Conservation (phyloP, 2,329 filamentous ascomycete species). For the Lasiodiplodia theobromae region DNA sequence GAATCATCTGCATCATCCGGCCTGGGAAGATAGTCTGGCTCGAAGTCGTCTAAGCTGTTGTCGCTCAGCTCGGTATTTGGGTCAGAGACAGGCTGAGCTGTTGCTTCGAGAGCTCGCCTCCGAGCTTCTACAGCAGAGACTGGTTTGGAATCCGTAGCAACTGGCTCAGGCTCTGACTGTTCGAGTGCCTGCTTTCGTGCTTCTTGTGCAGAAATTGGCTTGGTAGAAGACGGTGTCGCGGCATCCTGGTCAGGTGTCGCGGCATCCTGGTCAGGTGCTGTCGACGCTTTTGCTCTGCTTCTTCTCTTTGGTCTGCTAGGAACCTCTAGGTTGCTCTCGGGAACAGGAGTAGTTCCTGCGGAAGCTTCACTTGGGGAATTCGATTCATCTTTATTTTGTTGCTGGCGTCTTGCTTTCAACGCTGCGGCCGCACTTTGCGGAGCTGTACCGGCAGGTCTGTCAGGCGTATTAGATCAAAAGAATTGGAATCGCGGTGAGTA, state of each 20-base stretch:
- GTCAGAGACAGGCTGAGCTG: neutral
- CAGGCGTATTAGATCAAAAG: constrained; percentile 25
- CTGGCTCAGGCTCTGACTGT: neutral
- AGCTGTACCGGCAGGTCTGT: constrained; percentile 19
- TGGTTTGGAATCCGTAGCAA: neutral
- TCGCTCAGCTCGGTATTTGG: constrained; percentile 11
- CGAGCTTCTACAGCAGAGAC: constrained; percentile 26
- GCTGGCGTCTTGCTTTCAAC: constrained; percentile 20
- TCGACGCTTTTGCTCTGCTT: neutral
- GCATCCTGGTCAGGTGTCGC: neutral
- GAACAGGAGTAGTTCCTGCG: neutral
- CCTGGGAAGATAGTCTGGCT: constrained; percentile 21
- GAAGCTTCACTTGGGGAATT: neutral
- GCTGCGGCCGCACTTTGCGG: constrained; percentile 28
- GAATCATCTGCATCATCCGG: constrained; percentile 20
- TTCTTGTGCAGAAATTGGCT: neutral
- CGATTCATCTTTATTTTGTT: neutral
- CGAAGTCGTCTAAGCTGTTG: constrained; percentile 20
- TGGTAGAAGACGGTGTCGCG: neutral
- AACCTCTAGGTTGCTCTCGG: neutral
- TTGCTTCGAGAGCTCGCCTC: constrained; percentile 14
- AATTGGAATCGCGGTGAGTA: neutral
- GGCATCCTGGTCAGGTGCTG: neutral
- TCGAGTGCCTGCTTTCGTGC: neutral
- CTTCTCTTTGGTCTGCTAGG: constrained; percentile 2